These are phyloP conservation scores for Trapa bicornis DNA, from an alignment of 345 rosid species.

Conservation along the genomic window DNA sequence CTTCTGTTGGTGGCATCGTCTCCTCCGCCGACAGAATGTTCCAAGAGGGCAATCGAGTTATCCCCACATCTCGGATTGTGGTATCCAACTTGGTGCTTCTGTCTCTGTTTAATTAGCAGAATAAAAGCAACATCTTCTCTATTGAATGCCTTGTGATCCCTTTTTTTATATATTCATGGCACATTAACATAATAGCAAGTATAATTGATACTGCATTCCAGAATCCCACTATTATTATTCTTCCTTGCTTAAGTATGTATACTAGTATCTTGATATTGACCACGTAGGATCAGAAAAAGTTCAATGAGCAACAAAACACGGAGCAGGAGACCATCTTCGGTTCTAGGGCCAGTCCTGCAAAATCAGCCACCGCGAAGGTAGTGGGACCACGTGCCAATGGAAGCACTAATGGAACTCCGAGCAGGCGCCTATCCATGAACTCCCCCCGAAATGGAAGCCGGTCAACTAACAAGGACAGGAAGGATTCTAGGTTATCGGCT, in stretches of 20 bases:
- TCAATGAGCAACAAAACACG: slow-evolving; percentile 57
- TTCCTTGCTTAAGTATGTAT: background rate
- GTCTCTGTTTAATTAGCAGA: too few relatives aligned
- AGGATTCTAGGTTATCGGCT: slow-evolving; percentile 54
- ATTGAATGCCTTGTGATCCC: too few relatives aligned
- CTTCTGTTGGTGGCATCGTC: too few relatives aligned
- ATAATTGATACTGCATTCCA: too few relatives aligned
- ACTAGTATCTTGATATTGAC: background rate
- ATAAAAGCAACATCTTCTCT: too few relatives aligned
- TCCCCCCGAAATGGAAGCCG: slow-evolving; percentile 67
- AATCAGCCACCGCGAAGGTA: slow-evolving; percentile 52
- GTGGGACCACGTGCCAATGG: slow-evolving; percentile 70
- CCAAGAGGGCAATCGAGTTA: too few relatives aligned
- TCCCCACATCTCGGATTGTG: too few relatives aligned
- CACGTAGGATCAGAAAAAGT: slow-evolving; percentile 68
- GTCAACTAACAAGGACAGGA: slow-evolving; percentile 44
- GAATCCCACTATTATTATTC: too few relatives aligned
- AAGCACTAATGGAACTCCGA: slow-evolving; percentile 63
- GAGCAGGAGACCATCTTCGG: slow-evolving; percentile 62
- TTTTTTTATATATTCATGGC: too few relatives aligned
- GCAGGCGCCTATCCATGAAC: slow-evolving; percentile 64
- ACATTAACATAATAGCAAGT: too few relatives aligned
- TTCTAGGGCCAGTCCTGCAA: slow-evolving; percentile 74
- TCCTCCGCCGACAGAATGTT: too few relatives aligned
- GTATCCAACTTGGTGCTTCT: too few relatives aligned